Base-by-base conservation (phyloP, 2,329 filamentous ascomycete genomes). In the Hymenoscyphus occultus region DNA sequence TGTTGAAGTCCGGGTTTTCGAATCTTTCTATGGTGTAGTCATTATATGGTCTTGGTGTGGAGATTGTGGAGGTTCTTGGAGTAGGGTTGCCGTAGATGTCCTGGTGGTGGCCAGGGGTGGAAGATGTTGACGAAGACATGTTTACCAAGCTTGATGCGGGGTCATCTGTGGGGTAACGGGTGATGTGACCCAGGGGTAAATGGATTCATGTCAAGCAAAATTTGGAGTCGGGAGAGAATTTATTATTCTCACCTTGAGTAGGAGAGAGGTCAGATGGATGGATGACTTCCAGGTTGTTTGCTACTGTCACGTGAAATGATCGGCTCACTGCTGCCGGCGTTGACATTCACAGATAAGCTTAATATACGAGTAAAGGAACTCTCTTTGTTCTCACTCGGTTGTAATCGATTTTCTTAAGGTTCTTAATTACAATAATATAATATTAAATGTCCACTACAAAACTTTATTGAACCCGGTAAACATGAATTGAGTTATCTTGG, bases 1-100 rank as follows among this genome's bases (percentile, higher is more conserved):
- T 73, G n/a, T 65, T 66, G 62, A 71, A 65, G 10, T 60, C 48
- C 1, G 67, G 65, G 3, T 66, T 60, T 51, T 73, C 71, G 45
- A 73, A 71, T n/a, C 39, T 31, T 13, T 67, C 58, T 14, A 42
- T n/a, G 12, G 35, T 54, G 10, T 35, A 35, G n/a, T 59, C 16
- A 40, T 56, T 54, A 31, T 39, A 54, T 10, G 61, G 31, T 13
- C 32, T 40, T 9, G 64, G 64, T 19, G 61, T 63, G 6, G 62
- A 42, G 16, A 16, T 40, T 19, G 40, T 42, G 19, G 63, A 48
- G 28, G 51, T 62, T 39, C 16, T 19, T 31, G 39, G 35, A 35
- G 35, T 51, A 39, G 57, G 16, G 56, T 35, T 35, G 56, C 51
- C 31, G 59, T 56, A 40, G 48, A 39, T 42, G 42, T 51, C 31